These are phyloP conservation scores for Globisporangium spiculum DNA, from an alignment of 352 stramenopile genomes.

Conservation along the genomic window DNA sequence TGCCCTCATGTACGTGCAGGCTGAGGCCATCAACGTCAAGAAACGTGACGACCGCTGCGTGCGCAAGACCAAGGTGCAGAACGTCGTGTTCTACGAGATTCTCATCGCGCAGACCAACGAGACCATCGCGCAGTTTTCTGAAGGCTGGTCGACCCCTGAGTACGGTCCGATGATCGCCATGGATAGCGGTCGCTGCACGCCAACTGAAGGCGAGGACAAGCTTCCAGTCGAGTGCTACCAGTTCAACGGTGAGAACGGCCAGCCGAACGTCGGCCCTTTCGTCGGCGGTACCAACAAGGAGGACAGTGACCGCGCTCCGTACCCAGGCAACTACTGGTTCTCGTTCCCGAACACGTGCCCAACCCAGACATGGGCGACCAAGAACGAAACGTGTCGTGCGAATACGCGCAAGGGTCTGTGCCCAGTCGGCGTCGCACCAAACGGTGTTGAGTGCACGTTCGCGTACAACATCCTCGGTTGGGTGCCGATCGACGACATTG, in stretches of 20 bases:
- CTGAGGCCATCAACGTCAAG: slow-evolving; percentile 72
- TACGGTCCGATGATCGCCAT: slow-evolving; percentile 46
- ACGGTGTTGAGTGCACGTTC: slow-evolving; percentile 74
- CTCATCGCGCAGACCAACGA: slow-evolving; percentile 44
- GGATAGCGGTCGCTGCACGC: slow-evolving; percentile 37
- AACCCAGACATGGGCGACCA: slow-evolving; percentile 46
- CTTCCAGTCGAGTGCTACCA: slow-evolving; percentile 38
- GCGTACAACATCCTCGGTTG: slow-evolving; percentile 77
- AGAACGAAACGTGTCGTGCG: slow-evolving; percentile 52
- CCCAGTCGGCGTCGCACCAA: slow-evolving; percentile 43
- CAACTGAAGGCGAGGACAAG: slow-evolving; percentile 23
- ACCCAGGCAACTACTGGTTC: slow-evolving; percentile 64
- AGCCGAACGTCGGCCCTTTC: slow-evolving; percentile 47
- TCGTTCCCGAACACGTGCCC: slow-evolving; percentile 65
- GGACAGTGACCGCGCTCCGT: slow-evolving; percentile 42
- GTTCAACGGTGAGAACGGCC: slow-evolving; percentile 39
- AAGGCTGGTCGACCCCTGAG: slow-evolving; percentile 33
- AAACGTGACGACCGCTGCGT: slow-evolving; percentile 47
- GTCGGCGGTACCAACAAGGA: slow-evolving; percentile 55
- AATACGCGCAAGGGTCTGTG: slow-evolving; percentile 61
- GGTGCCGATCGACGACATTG: slow-evolving; percentile 76
- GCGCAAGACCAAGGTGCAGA: slow-evolving; percentile 50
- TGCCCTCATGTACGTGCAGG: slow-evolving; percentile 78
- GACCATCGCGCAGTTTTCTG: slow-evolving; percentile 37
- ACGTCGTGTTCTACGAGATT: slow-evolving; percentile 54